phyloP scores from a whole-genome alignment of 129 eudicot genomes.

The Flaveria linearis region DNA sequence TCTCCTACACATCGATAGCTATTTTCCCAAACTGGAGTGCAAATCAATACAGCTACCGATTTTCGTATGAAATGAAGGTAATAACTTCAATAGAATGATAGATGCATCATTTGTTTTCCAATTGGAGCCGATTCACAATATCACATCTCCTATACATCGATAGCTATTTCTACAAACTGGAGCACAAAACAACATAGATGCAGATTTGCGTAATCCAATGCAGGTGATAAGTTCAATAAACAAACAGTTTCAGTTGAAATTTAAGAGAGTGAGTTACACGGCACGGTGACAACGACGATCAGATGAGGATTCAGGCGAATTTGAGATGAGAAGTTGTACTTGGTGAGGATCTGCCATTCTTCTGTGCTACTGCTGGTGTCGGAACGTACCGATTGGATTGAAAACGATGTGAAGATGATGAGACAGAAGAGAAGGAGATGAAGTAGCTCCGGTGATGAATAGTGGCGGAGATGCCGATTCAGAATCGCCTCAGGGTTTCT shows the following conservation, averaged over 20 bases:
- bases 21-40: background rate
- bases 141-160: background rate
- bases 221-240: background rate
- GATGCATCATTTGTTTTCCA: conserved; percentile 9
- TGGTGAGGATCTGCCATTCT: conserved; percentile 76
- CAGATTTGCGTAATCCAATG: conserved; percentile 1
- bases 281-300: conserved; percentile 75
- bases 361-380: conserved; percentile 16
- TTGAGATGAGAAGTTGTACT: conserved; percentile 71
- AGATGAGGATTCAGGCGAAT: conserved; percentile 70
- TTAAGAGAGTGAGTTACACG: conserved; percentile 51
- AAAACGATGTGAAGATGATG: conserved; percentile 25
- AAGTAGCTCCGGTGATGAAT: conserved; percentile 26
- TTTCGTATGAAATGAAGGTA: conserved; percentile 10
- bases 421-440: conserved; percentile 3
- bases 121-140: background rate
- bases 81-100: too few species aligned
- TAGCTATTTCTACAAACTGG: background rate
- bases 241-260: background rate
- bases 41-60: background rate
- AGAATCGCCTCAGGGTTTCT: conserved; percentile 32
- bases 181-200: background rate
- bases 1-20: background rate
- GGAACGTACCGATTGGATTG: conserved; percentile 33
- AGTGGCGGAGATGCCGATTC: conserved; percentile 20